Evolutionary conservation across 306 rosid genomes (phyloP).

Genomic region (Rubus parviflorus): DNA sequence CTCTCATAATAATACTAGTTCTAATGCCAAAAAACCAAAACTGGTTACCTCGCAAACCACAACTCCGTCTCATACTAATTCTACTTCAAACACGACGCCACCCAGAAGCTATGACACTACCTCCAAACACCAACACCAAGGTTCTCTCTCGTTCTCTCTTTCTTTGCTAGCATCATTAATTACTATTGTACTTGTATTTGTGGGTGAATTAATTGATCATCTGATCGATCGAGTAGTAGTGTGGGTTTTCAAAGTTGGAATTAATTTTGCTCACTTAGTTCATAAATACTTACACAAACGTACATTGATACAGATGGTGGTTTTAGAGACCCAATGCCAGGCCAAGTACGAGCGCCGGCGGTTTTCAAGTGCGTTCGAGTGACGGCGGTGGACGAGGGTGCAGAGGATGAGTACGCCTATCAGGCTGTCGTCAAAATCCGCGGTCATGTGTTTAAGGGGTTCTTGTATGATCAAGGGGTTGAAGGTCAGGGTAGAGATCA

Average conservation of each 20-base stretch:
- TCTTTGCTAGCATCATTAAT: background rate
- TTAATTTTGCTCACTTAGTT: no score
- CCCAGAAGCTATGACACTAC: conserved; percentile 92
- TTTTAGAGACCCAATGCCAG: conserved; percentile 62
- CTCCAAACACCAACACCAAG: conserved; percentile 68
- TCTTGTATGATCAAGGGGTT: conserved; percentile 78
- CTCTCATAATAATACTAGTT: conserved; percentile 24
- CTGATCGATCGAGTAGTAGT: background rate
- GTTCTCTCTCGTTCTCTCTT: background rate
- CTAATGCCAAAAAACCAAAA: conserved; percentile 70
- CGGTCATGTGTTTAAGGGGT: conserved; percentile 89
- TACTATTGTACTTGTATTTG: background rate
- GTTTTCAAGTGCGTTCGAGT: conserved; percentile 95
- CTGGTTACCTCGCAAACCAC: conserved; percentile 66
- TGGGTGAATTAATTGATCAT: background rate
- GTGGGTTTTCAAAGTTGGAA: no score
- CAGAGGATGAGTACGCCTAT: conserved; percentile 74
- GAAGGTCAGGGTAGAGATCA: conserved; percentile 29
- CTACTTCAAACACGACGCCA: conserved; percentile 92
- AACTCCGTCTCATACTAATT: conserved; percentile 66
- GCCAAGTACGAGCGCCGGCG: conserved; percentile 80
- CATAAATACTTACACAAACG: background rate
- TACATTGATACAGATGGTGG: conserved; percentile 50
- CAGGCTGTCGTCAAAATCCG: conserved; percentile 84
- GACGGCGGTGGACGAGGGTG: conserved; percentile 75